phyloP scores from a whole-genome alignment of 228 moss, liverwort and hornwort species.

The Sphagnum fallax region DNA sequence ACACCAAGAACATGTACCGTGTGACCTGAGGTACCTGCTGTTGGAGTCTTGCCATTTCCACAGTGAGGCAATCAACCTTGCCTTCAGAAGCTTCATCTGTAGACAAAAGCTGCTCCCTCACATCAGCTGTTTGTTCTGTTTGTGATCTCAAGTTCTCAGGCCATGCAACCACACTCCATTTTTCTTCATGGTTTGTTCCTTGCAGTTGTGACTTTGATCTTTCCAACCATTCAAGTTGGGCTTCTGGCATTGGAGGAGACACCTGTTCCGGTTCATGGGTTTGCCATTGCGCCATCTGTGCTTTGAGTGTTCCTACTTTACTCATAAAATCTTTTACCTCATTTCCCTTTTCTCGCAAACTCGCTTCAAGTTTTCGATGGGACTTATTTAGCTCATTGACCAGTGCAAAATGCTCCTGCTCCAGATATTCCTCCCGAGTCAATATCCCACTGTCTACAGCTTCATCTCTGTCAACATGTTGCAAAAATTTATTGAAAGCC shows the following conservation, averaged over 20 bases:
- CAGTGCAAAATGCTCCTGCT: no score
- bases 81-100: conserved; percentile 1
- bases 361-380: no score
- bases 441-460: no score
- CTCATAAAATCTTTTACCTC: neutral
- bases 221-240: neutral
- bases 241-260: neutral
- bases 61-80: neutral
- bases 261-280: no score
- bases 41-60: neutral
- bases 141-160: neutral
- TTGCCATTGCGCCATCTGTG: no score
- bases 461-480: neutral
- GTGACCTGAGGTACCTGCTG: conserved; percentile 1
- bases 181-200: neutral
- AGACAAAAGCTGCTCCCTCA: conserved; percentile 1
- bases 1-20: neutral
- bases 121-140: neutral
- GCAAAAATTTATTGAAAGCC: neutral
- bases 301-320: no score
- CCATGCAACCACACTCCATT: neutral
- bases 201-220: neutral
- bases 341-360: neutral
- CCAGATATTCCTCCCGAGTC: no score
- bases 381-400: no score